Conservation (phyloP, 352 stramenopile species). For the Pythium oligandrum region DNA sequence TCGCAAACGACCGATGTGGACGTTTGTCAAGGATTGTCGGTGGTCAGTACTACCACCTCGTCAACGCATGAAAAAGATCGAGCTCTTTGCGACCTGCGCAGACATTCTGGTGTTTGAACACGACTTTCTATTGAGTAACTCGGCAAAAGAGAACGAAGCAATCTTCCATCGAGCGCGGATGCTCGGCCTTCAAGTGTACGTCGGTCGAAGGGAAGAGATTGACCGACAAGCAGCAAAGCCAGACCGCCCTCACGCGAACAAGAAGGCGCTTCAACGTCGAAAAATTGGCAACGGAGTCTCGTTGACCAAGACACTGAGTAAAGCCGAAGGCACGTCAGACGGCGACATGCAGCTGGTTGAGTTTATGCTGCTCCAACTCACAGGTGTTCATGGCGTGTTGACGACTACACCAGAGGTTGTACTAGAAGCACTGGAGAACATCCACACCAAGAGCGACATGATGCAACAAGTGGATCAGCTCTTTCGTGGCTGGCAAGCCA, state of each 20-base stretch:
- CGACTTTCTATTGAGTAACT: constrained; percentile 26
- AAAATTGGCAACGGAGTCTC: too few relatives aligned
- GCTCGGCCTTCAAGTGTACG: constrained; percentile 24
- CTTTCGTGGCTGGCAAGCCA: constrained; percentile 31
- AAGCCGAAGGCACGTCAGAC: neutral
- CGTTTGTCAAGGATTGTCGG: constrained; percentile 33
- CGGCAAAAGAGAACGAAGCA: constrained; percentile 26
- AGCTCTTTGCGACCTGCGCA: constrained; percentile 18
- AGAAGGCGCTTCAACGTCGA: too few relatives aligned
- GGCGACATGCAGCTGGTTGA: constrained; percentile 22
- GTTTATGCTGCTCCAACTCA: constrained; percentile 30
- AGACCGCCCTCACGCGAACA: too few relatives aligned
- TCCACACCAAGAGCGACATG: constrained; percentile 19
- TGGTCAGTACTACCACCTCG: constrained; percentile 10
- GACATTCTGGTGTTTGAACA: constrained; percentile 30
- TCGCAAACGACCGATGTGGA: constrained; percentile 23
- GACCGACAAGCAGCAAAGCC: too few relatives aligned
- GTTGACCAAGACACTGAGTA: too few relatives aligned
- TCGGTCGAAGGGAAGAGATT: constrained; percentile 14
- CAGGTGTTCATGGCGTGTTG: constrained; percentile 30
- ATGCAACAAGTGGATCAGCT: constrained; percentile 30
- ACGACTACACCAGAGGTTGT: constrained; percentile 21
- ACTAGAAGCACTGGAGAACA: constrained; percentile 21
- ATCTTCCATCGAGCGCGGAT: constrained; percentile 21
- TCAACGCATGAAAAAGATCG: constrained; percentile 21